Base-by-base conservation (phyloP, 352 stramenopile species). In the Globisporangium splendens region DNA sequence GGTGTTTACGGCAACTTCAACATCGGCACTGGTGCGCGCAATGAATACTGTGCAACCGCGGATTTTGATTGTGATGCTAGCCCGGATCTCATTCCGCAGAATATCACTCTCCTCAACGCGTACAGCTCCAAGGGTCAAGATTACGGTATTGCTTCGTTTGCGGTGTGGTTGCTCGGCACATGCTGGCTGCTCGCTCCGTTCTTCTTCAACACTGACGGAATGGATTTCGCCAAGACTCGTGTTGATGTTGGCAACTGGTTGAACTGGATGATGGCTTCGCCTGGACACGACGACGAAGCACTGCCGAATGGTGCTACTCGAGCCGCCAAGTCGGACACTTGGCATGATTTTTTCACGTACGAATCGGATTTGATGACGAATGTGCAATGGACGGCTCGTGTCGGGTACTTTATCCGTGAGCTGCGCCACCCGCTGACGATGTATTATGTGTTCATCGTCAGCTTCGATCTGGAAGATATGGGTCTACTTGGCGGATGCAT, bases 131-230 rank as follows among this genome's bases (percentile, higher is more conserved):
- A 93, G 66, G 83, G 84, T 8, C 85, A 96, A 52, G 82, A 92
- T 54, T 96, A 96, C 21, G 85, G 87, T 4, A 83, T 95, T 24
- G 82, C 83, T 42, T 95, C 87, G n/a, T 96, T 95, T 59, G 82
- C 87, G 6, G 83, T 96, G 28, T 95, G 85, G 85, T 53, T 95
- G 20, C 79, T 96, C 10, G 83, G 83, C 8, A 69, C 73, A 11
- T 91, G 77, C 49, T 96, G 85, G 85, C 63, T 95, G 21, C 65
- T 91, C 35, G 83, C 85, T 1, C 87, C 87, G 5, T 95, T 96
- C 63, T 75, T 96, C 52, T 95, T 92, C 72, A 95, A 95, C 63
- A 93, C 87, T 28, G 83, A 93, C 52, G 84, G 85, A 2, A 72
- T 96, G 52, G 87, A 96, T 54, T 96, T 93, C 48, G 70, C 76